phyloP scores from a whole-genome alignment of 441 rosid genomes.

The Eugenia klotzschiana region DNA sequence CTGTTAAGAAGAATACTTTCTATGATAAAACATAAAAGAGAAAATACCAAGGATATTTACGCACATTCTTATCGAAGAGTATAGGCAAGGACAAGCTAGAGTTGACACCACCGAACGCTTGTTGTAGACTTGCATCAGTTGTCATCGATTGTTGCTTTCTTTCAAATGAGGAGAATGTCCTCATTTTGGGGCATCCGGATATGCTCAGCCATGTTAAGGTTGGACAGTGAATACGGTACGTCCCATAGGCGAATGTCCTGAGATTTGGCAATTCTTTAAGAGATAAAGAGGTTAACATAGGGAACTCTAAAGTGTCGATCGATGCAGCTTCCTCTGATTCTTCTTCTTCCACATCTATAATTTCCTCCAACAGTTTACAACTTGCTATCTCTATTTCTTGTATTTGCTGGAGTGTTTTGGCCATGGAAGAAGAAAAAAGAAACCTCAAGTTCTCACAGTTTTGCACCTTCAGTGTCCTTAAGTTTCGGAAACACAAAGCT shows the following conservation, averaged over 20 bases:
- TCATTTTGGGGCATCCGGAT: background rate
- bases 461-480: background rate
- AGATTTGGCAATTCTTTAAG: background rate
- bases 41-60: background rate
- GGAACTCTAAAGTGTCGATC: background rate
- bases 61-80: background rate
- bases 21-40: background rate
- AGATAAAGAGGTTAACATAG: background rate
- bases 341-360: background rate
- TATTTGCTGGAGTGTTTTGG: rapidly evolving
- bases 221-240: rapidly evolving
- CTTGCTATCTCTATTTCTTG: background rate
- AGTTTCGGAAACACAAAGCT: rapidly evolving
- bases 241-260: background rate
- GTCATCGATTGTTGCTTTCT: rapidly evolving
- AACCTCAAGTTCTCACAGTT: background rate
- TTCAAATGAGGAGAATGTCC: background rate
- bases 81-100: rapidly evolving
- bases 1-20: rapidly evolving
- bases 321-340: background rate
- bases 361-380: background rate
- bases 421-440: background rate
- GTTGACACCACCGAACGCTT: rapidly evolving
- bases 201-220: background rate
- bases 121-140: rapidly evolving